phyloP scores from a whole-genome alignment of 805 yeast genomes.

The Millerago galiae region DNA sequence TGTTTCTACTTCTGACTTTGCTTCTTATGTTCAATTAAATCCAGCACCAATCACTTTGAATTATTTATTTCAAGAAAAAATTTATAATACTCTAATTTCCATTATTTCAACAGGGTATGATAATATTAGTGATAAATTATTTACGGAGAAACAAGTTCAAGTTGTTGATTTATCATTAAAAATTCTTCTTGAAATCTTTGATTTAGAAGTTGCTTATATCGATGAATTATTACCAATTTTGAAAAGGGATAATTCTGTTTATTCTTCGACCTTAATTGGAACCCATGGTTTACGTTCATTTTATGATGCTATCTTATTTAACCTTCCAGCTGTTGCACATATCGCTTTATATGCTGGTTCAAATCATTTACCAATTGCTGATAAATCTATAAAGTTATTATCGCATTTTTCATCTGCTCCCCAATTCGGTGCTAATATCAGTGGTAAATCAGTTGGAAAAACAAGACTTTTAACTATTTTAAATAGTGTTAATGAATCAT shows the following conservation, averaged over 20 bases:
- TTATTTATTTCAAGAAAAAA: constrained; percentile 53
- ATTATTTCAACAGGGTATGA: constrained; percentile 60
- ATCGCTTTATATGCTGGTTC: constrained; percentile 71
- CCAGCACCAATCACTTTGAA: constrained; percentile 65
- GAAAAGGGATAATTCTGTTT: constrained; percentile 30
- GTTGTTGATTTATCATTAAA: constrained; percentile 36
- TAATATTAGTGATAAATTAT: constrained; percentile 34
- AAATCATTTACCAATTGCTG: constrained; percentile 43
- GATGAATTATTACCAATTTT: constrained; percentile 46
- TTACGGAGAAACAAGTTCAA: constrained; percentile 27
- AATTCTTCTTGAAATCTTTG: constrained; percentile 40
- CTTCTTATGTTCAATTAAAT: constrained; percentile 51
- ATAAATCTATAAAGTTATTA: constrained; percentile 47
- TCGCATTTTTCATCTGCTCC: constrained; percentile 41
- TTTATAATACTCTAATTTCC: constrained; percentile 48
- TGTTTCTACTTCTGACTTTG: constrained; percentile 38
- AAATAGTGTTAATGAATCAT: constrained; percentile 73
- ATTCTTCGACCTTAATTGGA: constrained; percentile 34
- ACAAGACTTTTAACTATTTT: constrained; percentile 64
- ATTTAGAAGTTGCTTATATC: constrained; percentile 53
- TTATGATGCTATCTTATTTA: constrained; percentile 64
- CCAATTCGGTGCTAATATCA: constrained; percentile 34
- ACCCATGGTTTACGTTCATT: constrained; percentile 59
- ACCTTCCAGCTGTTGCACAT: constrained; percentile 67
- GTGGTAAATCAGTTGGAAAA: constrained; percentile 35